Conservation (phyloP, 208 protist genomes). For the Leishmania tarentolae region DNA sequence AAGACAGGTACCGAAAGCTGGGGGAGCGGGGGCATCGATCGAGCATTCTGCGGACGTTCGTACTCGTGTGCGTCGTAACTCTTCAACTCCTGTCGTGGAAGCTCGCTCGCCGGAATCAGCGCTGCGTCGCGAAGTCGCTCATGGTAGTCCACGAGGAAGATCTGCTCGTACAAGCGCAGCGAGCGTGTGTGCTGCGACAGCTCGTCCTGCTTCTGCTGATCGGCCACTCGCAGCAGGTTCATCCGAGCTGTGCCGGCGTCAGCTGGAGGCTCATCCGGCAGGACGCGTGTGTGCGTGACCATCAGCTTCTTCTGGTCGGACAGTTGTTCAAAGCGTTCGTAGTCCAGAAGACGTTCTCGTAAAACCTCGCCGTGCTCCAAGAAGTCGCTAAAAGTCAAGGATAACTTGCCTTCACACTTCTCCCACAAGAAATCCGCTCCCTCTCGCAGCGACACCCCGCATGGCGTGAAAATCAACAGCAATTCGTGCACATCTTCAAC, state of each 20-base stretch:
- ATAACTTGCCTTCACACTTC: constrained; percentile 58
- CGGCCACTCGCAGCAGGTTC: constrained; percentile 37
- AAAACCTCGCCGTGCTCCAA: constrained; percentile 50
- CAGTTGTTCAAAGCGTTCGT: constrained; percentile 50
- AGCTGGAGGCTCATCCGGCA: constrained; percentile 24
- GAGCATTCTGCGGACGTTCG: constrained; percentile 2
- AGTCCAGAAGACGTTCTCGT: constrained; percentile 54
- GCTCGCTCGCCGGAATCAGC: constrained; percentile 32
- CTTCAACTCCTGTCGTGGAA: constrained; percentile 16
- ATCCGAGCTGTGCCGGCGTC: constrained; percentile 29
- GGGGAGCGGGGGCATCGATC: constrained; percentile 7
- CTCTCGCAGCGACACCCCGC: constrained; percentile 55
- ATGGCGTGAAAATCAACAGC: constrained; percentile 64
- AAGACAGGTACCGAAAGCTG: constrained; percentile 15
- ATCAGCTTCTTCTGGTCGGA: constrained; percentile 48
- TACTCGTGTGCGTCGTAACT: constrained; percentile 34
- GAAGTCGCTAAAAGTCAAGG: constrained; percentile 58
- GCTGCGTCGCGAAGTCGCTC: constrained; percentile 39
- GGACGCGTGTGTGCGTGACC: constrained; percentile 50
- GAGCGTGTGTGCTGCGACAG: constrained; percentile 19
- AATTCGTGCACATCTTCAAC: constrained; percentile 61
- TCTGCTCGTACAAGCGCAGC: constrained; percentile 70
- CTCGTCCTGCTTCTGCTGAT: constrained; percentile 28
- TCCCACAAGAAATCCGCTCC: constrained; percentile 74
- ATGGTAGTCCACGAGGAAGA: constrained; percentile 67